Evolutionary conservation across 169 alveolate species (phyloP), one percentile per base, ranked within the genome.

Genomic region (Plasmodium yoelii): DNA sequence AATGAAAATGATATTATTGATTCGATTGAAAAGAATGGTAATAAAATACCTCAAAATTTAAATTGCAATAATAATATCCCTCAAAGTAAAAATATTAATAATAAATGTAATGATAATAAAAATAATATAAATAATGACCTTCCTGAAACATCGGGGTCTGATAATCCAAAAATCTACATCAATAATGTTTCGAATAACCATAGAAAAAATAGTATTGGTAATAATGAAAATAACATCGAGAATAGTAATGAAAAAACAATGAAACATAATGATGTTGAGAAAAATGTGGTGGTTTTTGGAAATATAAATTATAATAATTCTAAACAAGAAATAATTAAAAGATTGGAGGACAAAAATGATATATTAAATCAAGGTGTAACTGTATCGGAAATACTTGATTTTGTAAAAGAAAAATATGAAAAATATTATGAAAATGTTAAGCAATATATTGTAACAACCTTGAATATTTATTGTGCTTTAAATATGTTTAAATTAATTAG

Each of bases 301-400:
- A 5, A n/a, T 47, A 15, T 55, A 19, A 12, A 80, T 67, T 80
- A 51, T 80, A 59, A 67, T n/a, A 24, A 19, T 44, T 18, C 70
- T n/a, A 15, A 10, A 47, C 18, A 51, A 51, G 65, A 80, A 12
- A 53, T 80, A 26, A 51, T 22, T 67, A 64, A 57, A 51, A 64
- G 90, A 60, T 12, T 80, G 24, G 73, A 80, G 24, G 71, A 51
- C 53, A 80, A 80, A 42, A 44, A 80, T 80, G 90, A 80, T 34
- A 80, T 80, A 80, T 71, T 80, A 65, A 80, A 80, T 57, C 90
- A 80, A 67, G 90, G 90, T n/a, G 90, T 80, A 80, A 80, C 90
- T 2, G 90, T 80, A 22, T 68, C 90, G 5, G 90, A 80, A 80
- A 80, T 80, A 0, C 49, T 80, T 42, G 90, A 80, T 55, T 80